Conservation (phyloP, 768 basidiomycete species). For the Hericium erinaceus region DNA sequence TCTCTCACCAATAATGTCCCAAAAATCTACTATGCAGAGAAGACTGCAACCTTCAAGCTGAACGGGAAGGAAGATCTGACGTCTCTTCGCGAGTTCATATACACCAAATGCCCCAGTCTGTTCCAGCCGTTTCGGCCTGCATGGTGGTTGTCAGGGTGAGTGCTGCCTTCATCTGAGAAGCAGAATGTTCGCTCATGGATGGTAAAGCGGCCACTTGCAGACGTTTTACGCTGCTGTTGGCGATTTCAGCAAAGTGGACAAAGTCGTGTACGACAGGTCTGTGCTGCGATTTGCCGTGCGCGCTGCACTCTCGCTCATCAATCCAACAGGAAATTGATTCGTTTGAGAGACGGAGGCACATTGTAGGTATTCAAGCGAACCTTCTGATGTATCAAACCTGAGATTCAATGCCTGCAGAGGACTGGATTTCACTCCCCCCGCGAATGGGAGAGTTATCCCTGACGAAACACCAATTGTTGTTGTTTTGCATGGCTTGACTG, state of each 20-base stretch:
- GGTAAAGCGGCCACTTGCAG: constrained; percentile 43
- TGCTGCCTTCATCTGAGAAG: neutral
- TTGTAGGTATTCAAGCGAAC: constrained; percentile 32
- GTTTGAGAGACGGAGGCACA: constrained; percentile 53
- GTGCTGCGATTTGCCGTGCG: constrained; percentile 1
- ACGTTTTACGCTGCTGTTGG: constrained; percentile 52
- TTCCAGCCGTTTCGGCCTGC: constrained; percentile 19
- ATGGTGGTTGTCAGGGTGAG: constrained; percentile 24
- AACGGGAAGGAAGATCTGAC: constrained; percentile 9
- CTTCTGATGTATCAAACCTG: constrained; percentile 17
- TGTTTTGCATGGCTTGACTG: constrained; percentile 40
- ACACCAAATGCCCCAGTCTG: constrained; percentile 20
- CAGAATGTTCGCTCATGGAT: neutral
- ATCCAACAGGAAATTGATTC: constrained; percentile 34
- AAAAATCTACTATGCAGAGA: constrained; percentile 14
- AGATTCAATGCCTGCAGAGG: constrained; percentile 25
- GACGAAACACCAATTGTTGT: constrained; percentile 44
- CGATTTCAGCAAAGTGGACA: constrained; percentile 49
- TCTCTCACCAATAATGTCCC: neutral
- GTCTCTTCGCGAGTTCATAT: constrained; percentile 17
- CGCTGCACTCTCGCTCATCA: neutral
- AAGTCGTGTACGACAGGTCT: constrained; percentile 47
- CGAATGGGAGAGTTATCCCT: constrained; percentile 17
- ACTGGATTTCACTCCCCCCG: constrained; percentile 52
- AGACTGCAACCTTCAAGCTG: constrained; percentile 12